phyloP scores from a whole-genome alignment of 1,284 basidiomycete species.

The Puccinia horiana region DNA sequence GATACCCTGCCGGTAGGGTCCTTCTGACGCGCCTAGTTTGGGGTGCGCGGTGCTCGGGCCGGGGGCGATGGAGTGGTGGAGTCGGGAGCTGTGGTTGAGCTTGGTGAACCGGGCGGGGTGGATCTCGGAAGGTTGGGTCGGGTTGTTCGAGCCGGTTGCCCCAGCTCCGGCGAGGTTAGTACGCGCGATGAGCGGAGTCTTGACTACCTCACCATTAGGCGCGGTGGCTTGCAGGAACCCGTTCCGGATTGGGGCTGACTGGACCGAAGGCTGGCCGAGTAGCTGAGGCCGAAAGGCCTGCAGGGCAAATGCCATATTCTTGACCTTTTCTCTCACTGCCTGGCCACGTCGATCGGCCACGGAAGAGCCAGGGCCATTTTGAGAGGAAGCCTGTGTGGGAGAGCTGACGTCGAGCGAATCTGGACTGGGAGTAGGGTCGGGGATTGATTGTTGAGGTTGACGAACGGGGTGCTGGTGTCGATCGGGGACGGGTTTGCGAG shows the following conservation, averaged over 20 bases:
- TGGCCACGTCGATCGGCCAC: slow-evolving; percentile 36
- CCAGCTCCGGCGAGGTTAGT: slow-evolving; percentile 28
- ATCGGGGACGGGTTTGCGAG: background rate
- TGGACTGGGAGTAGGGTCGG: background rate
- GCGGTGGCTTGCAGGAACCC: slow-evolving; percentile 41
- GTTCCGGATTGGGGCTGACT: slow-evolving; percentile 35
- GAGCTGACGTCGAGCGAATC: background rate
- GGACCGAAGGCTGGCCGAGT: slow-evolving; percentile 27
- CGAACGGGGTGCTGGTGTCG: background rate
- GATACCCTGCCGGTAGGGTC: background rate
- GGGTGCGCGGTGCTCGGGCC: slow-evolving; percentile 4
- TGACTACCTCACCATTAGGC: slow-evolving; percentile 39
- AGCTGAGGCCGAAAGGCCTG: slow-evolving; percentile 33
- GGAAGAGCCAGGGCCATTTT: background rate
- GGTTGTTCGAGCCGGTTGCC: background rate
- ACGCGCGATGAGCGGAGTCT: slow-evolving; percentile 36
- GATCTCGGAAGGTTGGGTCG: background rate
- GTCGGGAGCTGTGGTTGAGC: slow-evolving; percentile 13
- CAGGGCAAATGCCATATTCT: slow-evolving; percentile 29
- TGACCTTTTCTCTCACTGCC: slow-evolving; percentile 34
- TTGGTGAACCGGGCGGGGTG: background rate
- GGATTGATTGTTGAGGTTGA: background rate
- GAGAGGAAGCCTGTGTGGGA: background rate
- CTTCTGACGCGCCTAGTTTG: background rate
- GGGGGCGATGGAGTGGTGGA: background rate